Base-by-base conservation (phyloP, 1,284 basidiomycete genomes). In the Marasmius tenuissimus region DNA sequence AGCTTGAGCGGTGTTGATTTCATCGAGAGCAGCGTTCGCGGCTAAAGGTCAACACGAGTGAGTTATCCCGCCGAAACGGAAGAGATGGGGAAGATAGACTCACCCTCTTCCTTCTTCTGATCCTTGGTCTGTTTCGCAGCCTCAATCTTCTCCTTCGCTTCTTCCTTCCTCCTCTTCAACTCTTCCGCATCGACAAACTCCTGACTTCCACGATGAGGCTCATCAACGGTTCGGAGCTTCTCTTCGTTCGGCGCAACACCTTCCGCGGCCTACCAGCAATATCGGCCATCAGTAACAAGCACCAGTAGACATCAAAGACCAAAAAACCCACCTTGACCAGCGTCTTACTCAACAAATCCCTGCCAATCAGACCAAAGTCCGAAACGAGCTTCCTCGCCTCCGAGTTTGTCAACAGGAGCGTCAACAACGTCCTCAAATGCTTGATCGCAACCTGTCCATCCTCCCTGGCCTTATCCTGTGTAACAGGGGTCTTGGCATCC, bases 351-450 rank as follows among this genome's bases (percentile, higher is more conserved):
- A 97, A 88, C 61, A 97, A 80, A 76, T 97, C 94, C 60, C 94
- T 91, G 0, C 93, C 94, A 62, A 96, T 88, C 65, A 93, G 73
- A 34, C 87, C 87, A 67, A 94, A 86, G 75, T 97, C 94, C 39
- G 85, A 85, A 59, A 95, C 74, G 57, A 96, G 88, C 76, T 97
- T 97, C 71, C 94, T 91, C 42, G 93, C 89, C 77, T 97, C 96
- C 0, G 89, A 89, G 78, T 97, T 97, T 72, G 94, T 96, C 66
- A 94, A 80, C 69, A 97, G 83, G 67, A 97, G 89, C 22, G 84
- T 85, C 58, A 92, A 77, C 55, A 97, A 83, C 0, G 93, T 94
- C 65, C 93, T 90, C n/a, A 97, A 83, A 74, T 97, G 92, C 27
- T 77, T 70, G 62, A 82, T 78, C 8, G 79, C 78, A 69, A 89